These are phyloP conservation scores for Chlorophyllum brunneum DNA, from an alignment of 768 basidiomycete genomes.

Conservation along the genomic window DNA sequence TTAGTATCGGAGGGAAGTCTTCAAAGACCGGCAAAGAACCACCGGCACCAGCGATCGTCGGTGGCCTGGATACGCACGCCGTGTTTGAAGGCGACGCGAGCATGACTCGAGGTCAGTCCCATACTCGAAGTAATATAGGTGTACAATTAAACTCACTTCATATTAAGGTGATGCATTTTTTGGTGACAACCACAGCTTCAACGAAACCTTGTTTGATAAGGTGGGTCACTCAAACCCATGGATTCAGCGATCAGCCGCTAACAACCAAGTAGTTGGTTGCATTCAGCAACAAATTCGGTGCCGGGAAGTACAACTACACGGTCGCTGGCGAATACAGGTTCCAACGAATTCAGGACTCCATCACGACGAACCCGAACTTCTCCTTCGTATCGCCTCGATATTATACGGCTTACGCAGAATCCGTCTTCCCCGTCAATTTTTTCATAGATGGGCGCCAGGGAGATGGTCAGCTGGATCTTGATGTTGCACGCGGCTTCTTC, in stretches of 20 bases:
- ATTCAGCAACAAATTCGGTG: conserved; percentile 19
- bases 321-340: conserved; percentile 17
- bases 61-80: conserved; percentile 17
- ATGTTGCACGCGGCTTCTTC: conserved; percentile 18
- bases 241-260: not conserved
- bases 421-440: conserved; percentile 16
- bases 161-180: conserved; percentile 16
- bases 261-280: conserved; percentile 10
- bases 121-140: no score
- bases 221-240: not conserved
- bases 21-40: conserved; percentile 15
- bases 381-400: conserved; percentile 17
- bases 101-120: conserved; percentile 13
- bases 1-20: conserved; percentile 18
- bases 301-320: conserved; percentile 20
- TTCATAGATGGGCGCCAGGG: conserved; percentile 18
- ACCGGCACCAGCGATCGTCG: conserved; percentile 17
- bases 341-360: conserved; percentile 19
- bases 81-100: conserved; percentile 16
- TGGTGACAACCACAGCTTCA: conserved; percentile 20
- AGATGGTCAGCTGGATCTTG: conserved; percentile 11
- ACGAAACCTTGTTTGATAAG: conserved; percentile 18
- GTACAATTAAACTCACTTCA: not conserved
- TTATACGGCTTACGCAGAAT: conserved; percentile 19
- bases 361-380: conserved; percentile 19